These are phyloP conservation scores for Gossypium trilobum DNA, from an alignment of 441 rosid genomes.

Conservation along the genomic window DNA sequence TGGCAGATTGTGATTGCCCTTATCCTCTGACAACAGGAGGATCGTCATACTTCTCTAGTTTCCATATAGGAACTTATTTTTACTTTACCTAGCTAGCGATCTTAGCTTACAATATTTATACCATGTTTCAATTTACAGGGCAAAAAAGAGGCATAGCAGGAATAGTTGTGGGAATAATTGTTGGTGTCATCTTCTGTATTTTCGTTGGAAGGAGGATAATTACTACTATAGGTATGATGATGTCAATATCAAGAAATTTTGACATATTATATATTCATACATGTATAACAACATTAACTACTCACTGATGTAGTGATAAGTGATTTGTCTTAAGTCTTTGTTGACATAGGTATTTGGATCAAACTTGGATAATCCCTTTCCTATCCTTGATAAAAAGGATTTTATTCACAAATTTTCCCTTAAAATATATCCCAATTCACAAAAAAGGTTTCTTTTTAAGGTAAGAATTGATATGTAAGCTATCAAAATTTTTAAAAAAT, in stretches of 20 bases:
- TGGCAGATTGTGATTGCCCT: neutral
- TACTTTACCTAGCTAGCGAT: neutral
- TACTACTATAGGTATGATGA: slow-evolving; percentile 20
- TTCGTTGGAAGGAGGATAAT: slow-evolving; percentile 17
- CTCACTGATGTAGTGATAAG: too few relatives aligned
- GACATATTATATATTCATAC: neutral
- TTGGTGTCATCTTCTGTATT: neutral
- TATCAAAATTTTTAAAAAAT: too few relatives aligned
- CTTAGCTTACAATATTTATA: neutral
- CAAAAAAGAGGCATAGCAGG: neutral
- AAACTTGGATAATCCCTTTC: too few relatives aligned
- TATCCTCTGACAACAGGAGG: neutral
- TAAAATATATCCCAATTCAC: too few relatives aligned
- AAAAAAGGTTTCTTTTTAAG: too few relatives aligned
- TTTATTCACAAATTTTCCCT: too few relatives aligned
- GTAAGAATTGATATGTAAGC: too few relatives aligned
- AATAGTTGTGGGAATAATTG: slow-evolving; percentile 8
- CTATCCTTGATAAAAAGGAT: too few relatives aligned
- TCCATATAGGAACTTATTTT: neutral
- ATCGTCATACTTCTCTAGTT: neutral
- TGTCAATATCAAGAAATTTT: neutral
- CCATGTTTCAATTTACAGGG: slow-evolving; percentile 2
- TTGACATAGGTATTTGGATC: too few relatives aligned
- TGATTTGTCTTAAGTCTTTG: too few relatives aligned
- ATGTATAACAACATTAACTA: neutral